Conservation (phyloP, 176 grass and related monocot species). For the Saccharum officinarum region DNA sequence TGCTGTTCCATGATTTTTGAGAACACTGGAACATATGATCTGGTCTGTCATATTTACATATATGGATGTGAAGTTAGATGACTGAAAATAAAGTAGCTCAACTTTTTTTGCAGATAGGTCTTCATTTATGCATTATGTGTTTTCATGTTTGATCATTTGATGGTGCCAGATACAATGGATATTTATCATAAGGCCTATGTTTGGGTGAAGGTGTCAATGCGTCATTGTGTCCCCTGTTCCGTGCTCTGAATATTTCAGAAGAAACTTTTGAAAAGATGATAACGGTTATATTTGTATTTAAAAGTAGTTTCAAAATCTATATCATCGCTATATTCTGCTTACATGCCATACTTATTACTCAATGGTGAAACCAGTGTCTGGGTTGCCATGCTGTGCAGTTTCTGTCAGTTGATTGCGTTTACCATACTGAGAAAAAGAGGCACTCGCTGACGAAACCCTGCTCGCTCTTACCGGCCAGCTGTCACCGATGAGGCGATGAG, state of each 20-base stretch:
- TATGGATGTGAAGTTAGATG: background rate
- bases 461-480: background rate
- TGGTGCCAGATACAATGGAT: background rate
- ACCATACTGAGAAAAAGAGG: no score
- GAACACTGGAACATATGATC: background rate
- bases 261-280: background rate
- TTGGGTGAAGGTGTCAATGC: background rate
- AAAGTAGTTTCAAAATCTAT: background rate
- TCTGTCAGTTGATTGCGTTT: no score
- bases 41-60: constrained; percentile 4
- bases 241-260: background rate
- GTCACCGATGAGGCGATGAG: background rate
- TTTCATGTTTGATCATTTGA: background rate
- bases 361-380: no score
- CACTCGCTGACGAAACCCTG: background rate
- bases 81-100: constrained; percentile 11
- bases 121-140: background rate
- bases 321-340: background rate
- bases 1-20: constrained; percentile 67
- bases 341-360: background rate
- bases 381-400: no score
- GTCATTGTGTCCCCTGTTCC: background rate
- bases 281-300: background rate
- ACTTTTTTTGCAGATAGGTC: background rate
- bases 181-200: background rate